Conservation (phyloP, 495 filamentous ascomycete species). For the Clavariopsis aquatica region DNA sequence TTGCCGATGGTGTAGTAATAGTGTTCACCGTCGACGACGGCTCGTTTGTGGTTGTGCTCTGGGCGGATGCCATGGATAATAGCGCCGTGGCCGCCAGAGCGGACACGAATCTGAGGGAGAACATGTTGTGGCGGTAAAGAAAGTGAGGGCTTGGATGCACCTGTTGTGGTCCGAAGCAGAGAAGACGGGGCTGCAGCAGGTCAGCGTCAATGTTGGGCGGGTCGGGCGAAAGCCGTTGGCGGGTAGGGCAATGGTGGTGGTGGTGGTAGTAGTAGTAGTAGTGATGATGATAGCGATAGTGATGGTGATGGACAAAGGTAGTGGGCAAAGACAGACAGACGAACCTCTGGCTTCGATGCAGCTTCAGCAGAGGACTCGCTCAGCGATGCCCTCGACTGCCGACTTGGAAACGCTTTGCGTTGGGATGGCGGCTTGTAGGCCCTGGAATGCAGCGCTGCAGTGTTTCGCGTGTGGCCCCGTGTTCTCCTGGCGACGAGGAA, state of each 20-base stretch:
- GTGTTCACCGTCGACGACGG: background rate
- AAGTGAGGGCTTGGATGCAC: background rate
- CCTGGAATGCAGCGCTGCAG: slow-evolving; percentile 32
- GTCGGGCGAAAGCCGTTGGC: background rate
- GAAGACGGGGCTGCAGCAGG: slow-evolving; percentile 7
- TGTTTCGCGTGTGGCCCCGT: slow-evolving; percentile 35
- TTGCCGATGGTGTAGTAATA: slow-evolving; percentile 33
- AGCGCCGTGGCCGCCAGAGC: slow-evolving; percentile 26
- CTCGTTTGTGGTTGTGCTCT: background rate
- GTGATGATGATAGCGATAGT: no score
- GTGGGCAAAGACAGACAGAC: slow-evolving; percentile 6
- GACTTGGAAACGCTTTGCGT: slow-evolving; percentile 39
- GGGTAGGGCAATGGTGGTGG: background rate
- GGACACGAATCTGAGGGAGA: slow-evolving; percentile 28
- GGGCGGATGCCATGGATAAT: slow-evolving; percentile 27
- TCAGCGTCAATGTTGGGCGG: slow-evolving; percentile 10
- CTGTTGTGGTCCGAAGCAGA: slow-evolving; percentile 18
- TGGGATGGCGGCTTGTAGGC: slow-evolving; percentile 22
- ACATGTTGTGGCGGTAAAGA: slow-evolving; percentile 27
- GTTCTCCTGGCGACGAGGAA: slow-evolving; percentile 22
- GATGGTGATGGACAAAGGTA: background rate
- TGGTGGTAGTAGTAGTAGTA: no score
- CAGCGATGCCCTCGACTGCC: slow-evolving; percentile 37
- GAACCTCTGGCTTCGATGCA: slow-evolving; percentile 11
- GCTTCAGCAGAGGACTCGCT: slow-evolving; percentile 36